These are phyloP conservation scores for Malus hybrid DNA, from an alignment of 331 rosid species.

Conservation along the genomic window DNA sequence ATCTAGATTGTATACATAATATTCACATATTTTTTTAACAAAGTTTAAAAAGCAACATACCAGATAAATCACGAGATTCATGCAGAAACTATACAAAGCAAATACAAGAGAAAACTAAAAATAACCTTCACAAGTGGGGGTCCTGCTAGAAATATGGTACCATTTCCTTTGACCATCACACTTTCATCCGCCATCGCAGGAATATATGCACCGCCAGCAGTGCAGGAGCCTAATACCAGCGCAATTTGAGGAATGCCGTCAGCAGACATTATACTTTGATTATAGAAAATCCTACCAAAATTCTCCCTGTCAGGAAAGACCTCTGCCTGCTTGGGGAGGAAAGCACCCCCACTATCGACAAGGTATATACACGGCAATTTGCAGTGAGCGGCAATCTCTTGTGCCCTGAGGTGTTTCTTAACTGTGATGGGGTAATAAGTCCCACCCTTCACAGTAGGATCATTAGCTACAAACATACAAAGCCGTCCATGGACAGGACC, in stretches of 20 bases:
- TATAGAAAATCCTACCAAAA: conserved; percentile 88
- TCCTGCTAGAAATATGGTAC: conserved; percentile 90
- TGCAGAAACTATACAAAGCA: background rate
- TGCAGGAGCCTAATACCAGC: conserved; percentile 87
- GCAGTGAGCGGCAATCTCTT: conserved; percentile 81
- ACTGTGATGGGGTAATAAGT: conserved; percentile 94
- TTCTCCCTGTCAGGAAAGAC: conserved; percentile 90
- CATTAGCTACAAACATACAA: conserved; percentile 96
- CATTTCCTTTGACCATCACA: conserved; percentile 96
- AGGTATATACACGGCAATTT: conserved; percentile 88
- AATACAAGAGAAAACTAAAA: background rate
- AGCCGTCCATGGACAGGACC: conserved; percentile 89
- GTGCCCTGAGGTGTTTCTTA: conserved; percentile 96
- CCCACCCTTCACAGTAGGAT: conserved; percentile 94
- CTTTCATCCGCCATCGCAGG: conserved; percentile 99
- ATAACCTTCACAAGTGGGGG: conserved; percentile 94
- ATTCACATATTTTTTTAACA: background rate
- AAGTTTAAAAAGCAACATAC: background rate
- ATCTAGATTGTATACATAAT: conserved; percentile 10
- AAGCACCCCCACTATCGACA: conserved; percentile 98
- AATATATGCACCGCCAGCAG: conserved; percentile 97
- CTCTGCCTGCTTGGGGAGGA: conserved; percentile 96
- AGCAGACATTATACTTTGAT: conserved; percentile 83
- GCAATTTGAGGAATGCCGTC: conserved; percentile 92
- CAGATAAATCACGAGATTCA: background rate